phyloP scores from a whole-genome alignment of 257 asterid species.

The Rhazya stricta region DNA sequence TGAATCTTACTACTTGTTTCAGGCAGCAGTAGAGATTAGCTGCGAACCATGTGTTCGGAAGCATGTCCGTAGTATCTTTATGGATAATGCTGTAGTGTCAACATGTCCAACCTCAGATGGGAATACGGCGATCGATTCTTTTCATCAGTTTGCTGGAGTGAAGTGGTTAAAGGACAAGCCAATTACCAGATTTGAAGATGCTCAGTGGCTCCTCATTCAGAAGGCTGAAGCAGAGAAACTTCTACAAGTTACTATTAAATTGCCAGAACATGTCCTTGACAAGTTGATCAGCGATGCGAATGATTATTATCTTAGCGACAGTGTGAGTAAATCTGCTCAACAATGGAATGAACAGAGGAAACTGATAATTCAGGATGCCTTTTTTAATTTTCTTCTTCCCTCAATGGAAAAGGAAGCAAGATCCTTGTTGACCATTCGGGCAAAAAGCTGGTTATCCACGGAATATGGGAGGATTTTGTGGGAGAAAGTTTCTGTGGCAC shows the following conservation, averaged over 20 bases:
- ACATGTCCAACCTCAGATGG: constrained; percentile 92
- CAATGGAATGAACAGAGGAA: constrained; percentile 97
- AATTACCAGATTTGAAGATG: constrained; percentile 70
- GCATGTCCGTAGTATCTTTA: constrained; percentile 78
- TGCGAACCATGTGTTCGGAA: constrained; percentile 91
- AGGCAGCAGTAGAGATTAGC: constrained; percentile 98
- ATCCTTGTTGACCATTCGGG: constrained; percentile 62
- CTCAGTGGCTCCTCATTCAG: constrained; percentile 94
- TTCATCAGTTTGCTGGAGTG: constrained; percentile 84
- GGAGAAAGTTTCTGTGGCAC: constrained; percentile 85
- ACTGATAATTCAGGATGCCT: constrained; percentile 76
- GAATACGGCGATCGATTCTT: constrained; percentile 70
- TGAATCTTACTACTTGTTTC: constrained; percentile 18
- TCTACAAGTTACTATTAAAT: constrained; percentile 72
- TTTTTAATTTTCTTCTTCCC: constrained; percentile 64
- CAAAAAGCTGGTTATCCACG: constrained; percentile 66
- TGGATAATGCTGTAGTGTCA: constrained; percentile 79
- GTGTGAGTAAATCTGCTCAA: constrained; percentile 97
- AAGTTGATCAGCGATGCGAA: constrained; percentile 69
- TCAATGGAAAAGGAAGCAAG: constrained; percentile 96
- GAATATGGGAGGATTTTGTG: constrained; percentile 83
- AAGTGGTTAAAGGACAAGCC: constrained; percentile 97
- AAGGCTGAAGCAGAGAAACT: constrained; percentile 98
- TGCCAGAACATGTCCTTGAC: constrained; percentile 63
- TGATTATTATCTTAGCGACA: constrained; percentile 85